These are phyloP conservation scores for Boletus sensibilis DNA, from an alignment of 768 basidiomycete species.

Conservation along the genomic window DNA sequence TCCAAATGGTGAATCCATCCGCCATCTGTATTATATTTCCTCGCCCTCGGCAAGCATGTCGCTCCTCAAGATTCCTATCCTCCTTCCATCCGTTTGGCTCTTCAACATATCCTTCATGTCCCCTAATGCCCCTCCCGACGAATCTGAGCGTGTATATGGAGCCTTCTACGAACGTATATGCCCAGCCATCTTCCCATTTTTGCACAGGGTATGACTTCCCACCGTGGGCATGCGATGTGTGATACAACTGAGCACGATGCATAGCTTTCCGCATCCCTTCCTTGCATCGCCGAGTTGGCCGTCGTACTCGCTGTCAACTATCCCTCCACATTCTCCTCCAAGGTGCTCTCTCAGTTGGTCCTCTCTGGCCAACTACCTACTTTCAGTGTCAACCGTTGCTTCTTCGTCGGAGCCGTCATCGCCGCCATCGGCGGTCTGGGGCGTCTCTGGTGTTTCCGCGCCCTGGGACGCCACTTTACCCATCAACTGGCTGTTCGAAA, in stretches of 20 bases:
- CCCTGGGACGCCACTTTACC: constrained; percentile 36
- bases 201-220: constrained; percentile 22
- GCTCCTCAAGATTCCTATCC: constrained; percentile 21
- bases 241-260: background rate
- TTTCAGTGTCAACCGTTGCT: constrained; percentile 22
- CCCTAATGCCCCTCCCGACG: constrained; percentile 19
- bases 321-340: constrained; percentile 22
- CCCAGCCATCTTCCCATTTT: constrained; percentile 20
- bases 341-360: constrained; percentile 20
- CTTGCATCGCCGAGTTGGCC: constrained; percentile 28
- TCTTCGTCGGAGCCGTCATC: constrained; percentile 31
- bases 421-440: constrained; percentile 31
- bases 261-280: constrained; percentile 29
- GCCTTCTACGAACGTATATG: constrained; percentile 25
- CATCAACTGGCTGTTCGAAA: constrained; percentile 33
- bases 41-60: constrained; percentile 13
- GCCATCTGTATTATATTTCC: background rate
- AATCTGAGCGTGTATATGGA: constrained; percentile 19
- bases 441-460: constrained; percentile 37
- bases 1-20: background rate
- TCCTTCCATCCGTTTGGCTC: constrained; percentile 27
- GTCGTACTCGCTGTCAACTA: constrained; percentile 19
- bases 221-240: background rate
- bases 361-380: constrained; percentile 21
- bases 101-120: constrained; percentile 29